Percentiles rank a stretch among this genome's conserved stretches.
These are phyloP conservation scores for Myriangium duriaei DNA, from an alignment of 2,329 filamentous ascomycete genomes.

Conservation along the genomic window DNA sequence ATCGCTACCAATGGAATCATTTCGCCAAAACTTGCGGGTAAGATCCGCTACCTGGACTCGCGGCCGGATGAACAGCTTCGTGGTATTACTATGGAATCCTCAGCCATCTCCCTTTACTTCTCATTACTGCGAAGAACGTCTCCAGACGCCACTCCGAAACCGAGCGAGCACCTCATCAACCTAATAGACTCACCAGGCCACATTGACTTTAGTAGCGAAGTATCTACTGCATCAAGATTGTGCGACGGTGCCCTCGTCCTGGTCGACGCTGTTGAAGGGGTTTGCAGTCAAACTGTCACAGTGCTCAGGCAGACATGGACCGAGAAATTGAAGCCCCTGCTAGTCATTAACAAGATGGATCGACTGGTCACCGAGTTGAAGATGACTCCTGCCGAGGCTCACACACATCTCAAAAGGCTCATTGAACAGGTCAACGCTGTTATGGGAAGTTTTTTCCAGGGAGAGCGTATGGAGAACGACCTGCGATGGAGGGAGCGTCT, in stretches of 20 bases:
- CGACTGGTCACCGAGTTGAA: conserved; percentile 85
- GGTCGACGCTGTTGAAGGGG: conserved; percentile 92
- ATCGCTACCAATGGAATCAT: conserved; percentile 99
- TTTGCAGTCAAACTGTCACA: conserved; percentile 96
- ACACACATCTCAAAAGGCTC: conserved; percentile 75
- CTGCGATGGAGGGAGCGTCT: conserved; percentile 89
- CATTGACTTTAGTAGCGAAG: conserved; percentile 97
- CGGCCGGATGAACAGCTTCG: conserved; percentile 89
- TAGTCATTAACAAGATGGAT: conserved; percentile 98
- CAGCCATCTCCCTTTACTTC: conserved; percentile 92
- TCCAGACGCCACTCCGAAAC: conserved; percentile 39
- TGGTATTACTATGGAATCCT: conserved; percentile 99
- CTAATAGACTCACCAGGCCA: conserved; percentile 96
- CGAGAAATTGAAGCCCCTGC: conserved; percentile 83
- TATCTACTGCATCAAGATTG: conserved; percentile 85
- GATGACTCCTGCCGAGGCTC: conserved; percentile 83
- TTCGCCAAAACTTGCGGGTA: conserved; percentile 90
- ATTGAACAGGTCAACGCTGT: conserved; percentile 96
- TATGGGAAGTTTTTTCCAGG: conserved; percentile 93
- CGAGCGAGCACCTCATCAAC: conserved; percentile 91
- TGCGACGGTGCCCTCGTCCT: conserved; percentile 91
- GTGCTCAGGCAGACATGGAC: conserved; percentile 90
- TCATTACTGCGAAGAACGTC: conserved; percentile 68
- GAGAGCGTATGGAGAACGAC: conserved; percentile 97
- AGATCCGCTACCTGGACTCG: conserved; percentile 95